Evolutionary conservation across 2,329 filamentous ascomycete genomes (phyloP), one percentile per base, ranked within the genome.

Genomic region (Xylariales sp.): DNA sequence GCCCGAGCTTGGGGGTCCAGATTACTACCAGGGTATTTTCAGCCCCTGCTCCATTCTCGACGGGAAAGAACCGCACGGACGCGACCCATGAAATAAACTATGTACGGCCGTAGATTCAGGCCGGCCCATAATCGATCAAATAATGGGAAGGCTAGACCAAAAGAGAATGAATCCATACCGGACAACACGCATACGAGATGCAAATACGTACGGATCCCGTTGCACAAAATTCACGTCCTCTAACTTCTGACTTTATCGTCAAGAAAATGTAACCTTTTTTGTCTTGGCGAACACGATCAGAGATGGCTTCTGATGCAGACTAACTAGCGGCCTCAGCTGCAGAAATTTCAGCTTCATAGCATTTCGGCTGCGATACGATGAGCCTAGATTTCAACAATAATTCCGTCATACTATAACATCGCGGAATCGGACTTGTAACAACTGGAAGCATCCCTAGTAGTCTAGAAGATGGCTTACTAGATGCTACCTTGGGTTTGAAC

Each of bases 71-170:
- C 14, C 21, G 39, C 39, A 25, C 31, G 39, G 39, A n/a, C 20
- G 31, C 39, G 39, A 42, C 39, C 31, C 39, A 42, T 42, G 39
- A 36, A 35, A 29, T 42, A 42, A 24, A 42, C 39, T 42, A 42
- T 27, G 15, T 9, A 20, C 24, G 24, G 24, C n/a, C 8, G 24
- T n/a, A 27, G 24, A 27, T 8, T 27, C n/a, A 27, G n/a, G 24
- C n/a, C n/a, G 24, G n/a, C 24, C 24, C 24, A 27, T 27, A 27
- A 27, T 8, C n/a, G 24, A 27, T 27, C 24, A 27, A n/a, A 27
- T 27, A 8, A 27, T 27, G 24, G 24, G 24, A 27, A 27, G n/a
- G n/a, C 8, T 8, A 8, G n/a, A 27, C n/a, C 8, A 27, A 27
- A 27, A 27, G n/a, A 27, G 8, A 27, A 27, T 27, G n/a, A 27